Percentiles rank a stretch among this genome's conserved stretches.
These are phyloP conservation scores for Mercurialis annua DNA, from an alignment of 345 rosid genomes.

Conservation along the genomic window DNA sequence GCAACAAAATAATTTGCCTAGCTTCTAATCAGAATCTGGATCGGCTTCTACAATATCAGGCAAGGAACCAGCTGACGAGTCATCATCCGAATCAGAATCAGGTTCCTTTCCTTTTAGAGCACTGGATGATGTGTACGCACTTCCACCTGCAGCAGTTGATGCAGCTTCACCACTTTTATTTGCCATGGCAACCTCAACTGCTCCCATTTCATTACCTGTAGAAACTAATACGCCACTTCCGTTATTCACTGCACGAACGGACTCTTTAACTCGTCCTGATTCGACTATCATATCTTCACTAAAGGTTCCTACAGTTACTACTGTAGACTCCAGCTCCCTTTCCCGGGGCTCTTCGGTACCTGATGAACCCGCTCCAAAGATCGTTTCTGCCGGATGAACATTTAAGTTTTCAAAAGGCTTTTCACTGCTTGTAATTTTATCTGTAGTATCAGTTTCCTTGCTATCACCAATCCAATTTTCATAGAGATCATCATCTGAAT, in stretches of 20 bases:
- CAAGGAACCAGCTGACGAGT: slow-evolving; percentile 35
- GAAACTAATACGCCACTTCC: neutral
- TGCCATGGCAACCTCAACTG: slow-evolving; percentile 15
- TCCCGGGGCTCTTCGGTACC: slow-evolving; percentile 20
- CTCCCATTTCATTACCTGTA: slow-evolving; percentile 7
- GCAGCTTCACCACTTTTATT: slow-evolving; percentile 13
- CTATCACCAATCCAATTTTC: slow-evolving; percentile 37
- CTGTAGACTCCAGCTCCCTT: slow-evolving; percentile 24
- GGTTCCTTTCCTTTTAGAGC: slow-evolving; percentile 20
- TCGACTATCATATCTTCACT: slow-evolving; percentile 33
- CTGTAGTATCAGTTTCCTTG: slow-evolving; percentile 21
- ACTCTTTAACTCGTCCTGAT: slow-evolving; percentile 26
- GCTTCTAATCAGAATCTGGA: slow-evolving; percentile 43
- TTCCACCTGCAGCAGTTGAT: neutral
- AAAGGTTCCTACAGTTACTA: slow-evolving; percentile 16
- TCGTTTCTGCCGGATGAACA: slow-evolving; percentile 19
- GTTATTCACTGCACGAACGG: slow-evolving; percentile 16
- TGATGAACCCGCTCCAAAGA: slow-evolving; percentile 12
- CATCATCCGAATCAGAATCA: slow-evolving; percentile 23
- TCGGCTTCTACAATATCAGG: slow-evolving; percentile 48
- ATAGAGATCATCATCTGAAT: slow-evolving; percentile 41
- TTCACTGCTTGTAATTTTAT: slow-evolving; percentile 18
- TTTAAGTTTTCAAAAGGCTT: slow-evolving; percentile 8
- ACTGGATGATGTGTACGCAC: neutral
- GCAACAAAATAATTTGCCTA: neutral